Percentiles rank a stretch among this genome's conserved stretches.
These are phyloP conservation scores for Athelia sp. DNA, from an alignment of 1,284 basidiomycete genomes.

Conservation along the genomic window DNA sequence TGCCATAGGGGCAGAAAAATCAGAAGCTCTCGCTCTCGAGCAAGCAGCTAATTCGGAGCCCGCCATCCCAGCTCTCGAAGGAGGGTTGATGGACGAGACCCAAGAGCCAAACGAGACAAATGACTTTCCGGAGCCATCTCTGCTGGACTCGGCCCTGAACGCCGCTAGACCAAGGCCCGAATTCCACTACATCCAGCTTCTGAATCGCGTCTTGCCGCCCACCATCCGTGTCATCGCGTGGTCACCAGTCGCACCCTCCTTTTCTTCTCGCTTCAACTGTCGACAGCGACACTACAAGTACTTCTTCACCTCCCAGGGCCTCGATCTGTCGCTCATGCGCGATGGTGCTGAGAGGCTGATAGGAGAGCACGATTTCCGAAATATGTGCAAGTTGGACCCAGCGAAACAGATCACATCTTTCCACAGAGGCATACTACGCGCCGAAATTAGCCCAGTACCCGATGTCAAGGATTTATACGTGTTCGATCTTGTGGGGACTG, in stretches of 20 bases:
- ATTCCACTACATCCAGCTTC: conserved; percentile 72
- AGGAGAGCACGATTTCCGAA: conserved; percentile 95
- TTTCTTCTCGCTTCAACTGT: conserved; percentile 91
- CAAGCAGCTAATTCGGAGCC: conserved; percentile 5
- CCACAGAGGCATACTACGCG: conserved; percentile 58
- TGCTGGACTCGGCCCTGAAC: conserved; percentile 21
- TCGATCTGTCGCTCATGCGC: conserved; percentile 77
- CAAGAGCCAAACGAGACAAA: conserved; percentile 12
- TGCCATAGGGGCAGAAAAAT: conserved; percentile 17
- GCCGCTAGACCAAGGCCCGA: conserved; percentile 37
- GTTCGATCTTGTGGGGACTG: conserved; percentile 84
- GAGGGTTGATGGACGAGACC: conserved; percentile 9
- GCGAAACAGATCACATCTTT: conserved; percentile 89
- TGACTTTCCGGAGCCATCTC: conserved; percentile 19
- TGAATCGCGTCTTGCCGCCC: conserved; percentile 89
- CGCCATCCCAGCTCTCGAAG: conserved; percentile 4
- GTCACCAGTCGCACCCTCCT: conserved; percentile 81
- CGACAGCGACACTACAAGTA: conserved; percentile 94
- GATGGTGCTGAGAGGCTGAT: conserved; percentile 69
- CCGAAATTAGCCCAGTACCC: conserved; percentile 49
- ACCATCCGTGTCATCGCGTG: conserved; percentile 93
- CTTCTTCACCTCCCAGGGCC: conserved; percentile 70
- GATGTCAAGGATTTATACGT: conserved; percentile 51
- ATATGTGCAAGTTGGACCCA: conserved; percentile 93
- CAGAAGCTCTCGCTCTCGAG: conserved; percentile 3